Evolutionary conservation across 148 eudicot genomes (phyloP).

Genomic region (Silene latifolia): DNA sequence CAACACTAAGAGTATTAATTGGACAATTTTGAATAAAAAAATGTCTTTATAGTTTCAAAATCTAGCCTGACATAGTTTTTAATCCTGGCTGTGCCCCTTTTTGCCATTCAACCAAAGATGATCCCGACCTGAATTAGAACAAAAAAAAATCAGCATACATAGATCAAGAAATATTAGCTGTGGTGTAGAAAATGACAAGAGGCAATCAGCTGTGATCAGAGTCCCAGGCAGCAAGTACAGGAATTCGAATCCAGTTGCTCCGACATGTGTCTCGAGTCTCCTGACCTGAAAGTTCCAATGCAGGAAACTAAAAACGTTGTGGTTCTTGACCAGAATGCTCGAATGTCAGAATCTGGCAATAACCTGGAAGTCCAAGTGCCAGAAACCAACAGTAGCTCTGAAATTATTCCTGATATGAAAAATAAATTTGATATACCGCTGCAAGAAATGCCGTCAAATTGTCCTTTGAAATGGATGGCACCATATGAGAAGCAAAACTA

Average conservation of each 20-base stretch:
- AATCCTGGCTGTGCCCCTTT: too few species aligned
- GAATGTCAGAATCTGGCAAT: neutral
- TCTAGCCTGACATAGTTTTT: too few species aligned
- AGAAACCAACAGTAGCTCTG: slow-evolving; percentile 24
- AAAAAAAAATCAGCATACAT: neutral
- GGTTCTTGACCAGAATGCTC: neutral
- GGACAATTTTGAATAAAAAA: too few species aligned
- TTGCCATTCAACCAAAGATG: too few species aligned
- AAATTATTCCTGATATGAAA: slow-evolving; percentile 26
- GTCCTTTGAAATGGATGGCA: slow-evolving; percentile 96
- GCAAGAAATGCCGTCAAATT: slow-evolving; percentile 77
- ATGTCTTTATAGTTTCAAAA: too few species aligned
- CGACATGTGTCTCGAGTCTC: too few species aligned
- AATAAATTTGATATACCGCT: slow-evolving; percentile 53
- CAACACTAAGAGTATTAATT: too few species aligned
- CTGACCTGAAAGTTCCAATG: neutral
- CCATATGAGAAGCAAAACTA: too few species aligned
- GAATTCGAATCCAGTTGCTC: neutral
- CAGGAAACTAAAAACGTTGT: neutral
- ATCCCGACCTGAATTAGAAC: too few species aligned
- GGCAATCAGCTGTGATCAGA: neutral
- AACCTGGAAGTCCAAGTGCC: neutral
- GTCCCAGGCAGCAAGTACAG: slow-evolving; percentile 18
- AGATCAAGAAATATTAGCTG: slow-evolving; percentile 1
- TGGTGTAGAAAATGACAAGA: slow-evolving; percentile 16